A percentile compares a stretch with the other conserved stretches of the same genome.
Evolutionary conservation across 257 asterid species (phyloP).

Genomic region (Voacanga thouarsii): DNA sequence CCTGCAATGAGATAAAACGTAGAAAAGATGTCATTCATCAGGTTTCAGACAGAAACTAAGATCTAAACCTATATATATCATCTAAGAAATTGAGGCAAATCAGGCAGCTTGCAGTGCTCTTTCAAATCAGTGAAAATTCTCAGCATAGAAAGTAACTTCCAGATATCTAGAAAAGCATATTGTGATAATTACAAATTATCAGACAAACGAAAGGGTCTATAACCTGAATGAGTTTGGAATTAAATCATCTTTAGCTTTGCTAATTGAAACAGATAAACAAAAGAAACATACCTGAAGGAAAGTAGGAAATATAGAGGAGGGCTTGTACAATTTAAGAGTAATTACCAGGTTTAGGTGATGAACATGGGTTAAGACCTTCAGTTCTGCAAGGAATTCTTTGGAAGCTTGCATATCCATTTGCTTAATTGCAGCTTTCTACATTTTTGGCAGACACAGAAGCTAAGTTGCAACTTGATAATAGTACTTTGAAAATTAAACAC

Average conservation of each 20-base stretch:
- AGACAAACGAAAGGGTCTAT: too few species aligned
- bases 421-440: conserved; percentile 79
- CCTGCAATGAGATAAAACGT: conserved; percentile 37
- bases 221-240: too few species aligned
- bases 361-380: conserved; percentile 76
- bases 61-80: too few species aligned
- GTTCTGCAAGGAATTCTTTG: conserved; percentile 75
- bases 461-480: conserved; percentile 4
- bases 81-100: too few species aligned
- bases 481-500: conserved; percentile 7
- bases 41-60: not conserved
- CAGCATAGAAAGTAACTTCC: too few species aligned
- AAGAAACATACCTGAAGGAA: not conserved
- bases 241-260: not conserved
- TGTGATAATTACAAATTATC: too few species aligned
- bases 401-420: conserved; percentile 95
- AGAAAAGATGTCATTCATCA: not conserved
- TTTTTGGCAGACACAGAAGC: conserved; percentile 2
- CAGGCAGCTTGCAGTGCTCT: too few species aligned
- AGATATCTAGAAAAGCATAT: too few species aligned
- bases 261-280: not conserved
- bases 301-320: not conserved
- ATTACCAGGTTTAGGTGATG: conserved; percentile 90
- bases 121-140: too few species aligned
- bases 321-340: not conserved